phyloP scores from a whole-genome alignment of 352 stramenopile genomes.

The Pythium brassicae region DNA sequence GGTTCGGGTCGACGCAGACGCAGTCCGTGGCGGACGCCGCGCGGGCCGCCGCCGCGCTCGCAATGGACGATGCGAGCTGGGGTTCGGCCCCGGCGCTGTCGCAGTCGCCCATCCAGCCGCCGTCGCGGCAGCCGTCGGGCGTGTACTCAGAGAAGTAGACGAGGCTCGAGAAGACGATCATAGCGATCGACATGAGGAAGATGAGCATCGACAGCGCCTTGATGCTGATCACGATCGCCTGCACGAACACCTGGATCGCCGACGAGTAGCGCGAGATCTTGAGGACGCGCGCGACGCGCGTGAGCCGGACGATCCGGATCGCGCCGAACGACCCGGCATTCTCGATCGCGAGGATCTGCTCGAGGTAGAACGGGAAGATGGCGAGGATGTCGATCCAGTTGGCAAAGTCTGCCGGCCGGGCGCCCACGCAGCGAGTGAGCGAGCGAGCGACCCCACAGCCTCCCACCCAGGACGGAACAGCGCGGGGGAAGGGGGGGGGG shows the following conservation, averaged over 20 bases:
- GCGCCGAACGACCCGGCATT: conserved; percentile 62
- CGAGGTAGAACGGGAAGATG: conserved; percentile 85
- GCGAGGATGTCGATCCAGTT: conserved; percentile 84
- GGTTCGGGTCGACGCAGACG: conserved; percentile 70
- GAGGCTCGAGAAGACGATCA: conserved; percentile 80
- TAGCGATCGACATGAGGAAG: conserved; percentile 82
- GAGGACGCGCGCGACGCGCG: conserved; percentile 75
- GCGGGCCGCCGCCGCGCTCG: conserved; percentile 22
- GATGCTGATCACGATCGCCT: conserved; percentile 65
- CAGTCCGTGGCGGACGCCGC: conserved; percentile 18
- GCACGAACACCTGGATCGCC: conserved; percentile 80
- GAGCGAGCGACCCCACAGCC: too few species aligned
- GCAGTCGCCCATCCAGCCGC: conserved; percentile 58
- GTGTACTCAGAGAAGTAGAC: conserved; percentile 85
- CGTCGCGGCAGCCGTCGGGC: conserved; percentile 46
- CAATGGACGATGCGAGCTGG: conserved; percentile 16
- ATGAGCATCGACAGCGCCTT: conserved; percentile 85
- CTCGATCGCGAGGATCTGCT: conserved; percentile 58
- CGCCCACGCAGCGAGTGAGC: neutral
- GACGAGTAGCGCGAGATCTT: conserved; percentile 87
- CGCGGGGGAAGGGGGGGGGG: too few species aligned
- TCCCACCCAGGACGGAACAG: too few species aligned
- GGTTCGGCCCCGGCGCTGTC: neutral
- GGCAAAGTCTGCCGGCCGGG: conserved; percentile 34
- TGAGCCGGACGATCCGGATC: conserved; percentile 82